phyloP scores from a whole-genome alignment of 345 rosid species.

The Moricandia arvensis region DNA sequence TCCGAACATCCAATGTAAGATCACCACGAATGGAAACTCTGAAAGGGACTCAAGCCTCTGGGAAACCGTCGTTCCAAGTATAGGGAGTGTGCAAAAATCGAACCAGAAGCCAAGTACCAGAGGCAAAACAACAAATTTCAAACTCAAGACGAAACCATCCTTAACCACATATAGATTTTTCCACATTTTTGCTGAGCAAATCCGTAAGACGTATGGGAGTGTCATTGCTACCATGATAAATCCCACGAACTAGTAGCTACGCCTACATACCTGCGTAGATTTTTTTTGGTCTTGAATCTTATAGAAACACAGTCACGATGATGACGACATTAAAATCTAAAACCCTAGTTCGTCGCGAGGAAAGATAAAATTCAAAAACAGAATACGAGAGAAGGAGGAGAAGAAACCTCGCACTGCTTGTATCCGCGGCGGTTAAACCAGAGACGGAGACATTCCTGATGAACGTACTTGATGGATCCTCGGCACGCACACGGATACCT shows the following conservation, averaged over 20 bases:
- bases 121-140: constrained; percentile 12
- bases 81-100: not conserved
- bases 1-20: not conserved
- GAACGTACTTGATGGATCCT: constrained; percentile 28
- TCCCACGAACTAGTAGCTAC: constrained; percentile 16
- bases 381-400: not conserved
- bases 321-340: not conserved
- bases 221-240: not conserved
- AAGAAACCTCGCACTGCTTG: constrained; percentile 22
- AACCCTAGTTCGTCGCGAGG: not conserved
- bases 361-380: not conserved
- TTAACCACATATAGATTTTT: not conserved
- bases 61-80: not conserved
- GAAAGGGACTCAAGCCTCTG: not conserved
- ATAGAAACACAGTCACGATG: too few species aligned
- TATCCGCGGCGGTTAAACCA: constrained; percentile 17
- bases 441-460: constrained; percentile 19
- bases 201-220: not conserved
- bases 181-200: not conserved
- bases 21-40: not conserved
- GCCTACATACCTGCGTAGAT: constrained; percentile 8
- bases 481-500: constrained; percentile 29
- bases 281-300: too few species aligned
- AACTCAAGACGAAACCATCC: not conserved
- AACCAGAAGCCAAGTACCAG: constrained; percentile 14